Conservation (phyloP, 768 basidiomycete species). For the Sutorius australiensis region DNA sequence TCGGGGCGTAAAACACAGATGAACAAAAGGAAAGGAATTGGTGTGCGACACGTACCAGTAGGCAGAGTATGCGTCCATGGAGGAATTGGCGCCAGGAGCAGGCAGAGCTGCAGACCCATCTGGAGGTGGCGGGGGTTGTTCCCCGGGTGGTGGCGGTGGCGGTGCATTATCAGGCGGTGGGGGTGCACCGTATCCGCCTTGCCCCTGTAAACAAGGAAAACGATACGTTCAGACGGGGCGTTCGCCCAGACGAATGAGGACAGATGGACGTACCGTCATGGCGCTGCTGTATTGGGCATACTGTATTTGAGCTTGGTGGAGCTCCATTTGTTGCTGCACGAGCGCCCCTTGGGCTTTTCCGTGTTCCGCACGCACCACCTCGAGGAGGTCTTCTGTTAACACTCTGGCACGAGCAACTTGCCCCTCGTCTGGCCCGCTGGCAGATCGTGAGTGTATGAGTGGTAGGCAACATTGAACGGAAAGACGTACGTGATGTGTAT, state of each 20-base stretch:
- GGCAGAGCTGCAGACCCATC: constrained; percentile 40
- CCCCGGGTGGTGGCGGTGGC: constrained; percentile 48
- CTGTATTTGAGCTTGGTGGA: constrained; percentile 78
- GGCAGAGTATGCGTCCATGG: constrained; percentile 53
- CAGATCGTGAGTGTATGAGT: constrained; percentile 3
- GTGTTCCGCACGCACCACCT: constrained; percentile 86
- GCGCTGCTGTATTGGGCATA: constrained; percentile 70
- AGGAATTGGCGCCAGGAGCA: constrained; percentile 40
- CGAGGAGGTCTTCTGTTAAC: constrained; percentile 82
- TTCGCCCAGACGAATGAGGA: background rate
- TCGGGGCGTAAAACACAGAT: background rate
- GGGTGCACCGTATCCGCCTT: constrained; percentile 38
- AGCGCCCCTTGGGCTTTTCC: constrained; percentile 67
- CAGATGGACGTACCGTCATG: constrained; percentile 43
- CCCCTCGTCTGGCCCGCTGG: constrained; percentile 74
- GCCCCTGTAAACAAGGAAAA: background rate
- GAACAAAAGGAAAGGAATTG: background rate
- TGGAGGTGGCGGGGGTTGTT: constrained; percentile 53
- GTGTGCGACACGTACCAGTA: constrained; percentile 47
- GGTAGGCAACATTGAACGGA: constrained; percentile 13
- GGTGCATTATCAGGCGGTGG: constrained; percentile 34
- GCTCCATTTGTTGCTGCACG: constrained; percentile 79
- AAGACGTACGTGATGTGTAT: constrained; percentile 80
- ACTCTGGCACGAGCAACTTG: constrained; percentile 86
- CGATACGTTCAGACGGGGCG: background rate